phyloP scores from a whole-genome alignment of 1,284 basidiomycete species.

The Gomphus sp. region DNA sequence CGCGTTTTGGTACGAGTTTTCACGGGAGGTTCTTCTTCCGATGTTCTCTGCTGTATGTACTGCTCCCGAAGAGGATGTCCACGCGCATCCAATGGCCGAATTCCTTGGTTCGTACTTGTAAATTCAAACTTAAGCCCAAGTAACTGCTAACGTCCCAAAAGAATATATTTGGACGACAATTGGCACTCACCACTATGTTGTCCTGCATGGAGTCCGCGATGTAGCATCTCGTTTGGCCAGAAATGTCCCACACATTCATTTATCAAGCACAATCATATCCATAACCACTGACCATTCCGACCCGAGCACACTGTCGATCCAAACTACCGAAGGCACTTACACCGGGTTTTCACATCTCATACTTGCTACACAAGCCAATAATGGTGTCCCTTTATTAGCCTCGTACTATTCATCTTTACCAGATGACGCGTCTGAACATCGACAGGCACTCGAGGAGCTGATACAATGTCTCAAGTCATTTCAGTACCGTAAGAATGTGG shows the following conservation, averaged over 20 bases:
- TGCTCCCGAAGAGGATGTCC: constrained; percentile 38
- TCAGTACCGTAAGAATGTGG: constrained; percentile 42
- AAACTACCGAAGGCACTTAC: constrained; percentile 19
- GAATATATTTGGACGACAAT: constrained; percentile 58
- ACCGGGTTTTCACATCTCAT: constrained; percentile 55
- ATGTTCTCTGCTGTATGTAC: constrained; percentile 71
- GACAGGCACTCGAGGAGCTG: constrained; percentile 25
- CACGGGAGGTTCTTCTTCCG: constrained; percentile 44
- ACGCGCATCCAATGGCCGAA: constrained; percentile 49
- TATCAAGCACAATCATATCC: constrained; percentile 38
- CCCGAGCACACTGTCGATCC: constrained; percentile 25
- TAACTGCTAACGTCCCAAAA: constrained; percentile 17
- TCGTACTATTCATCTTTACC: constrained; percentile 30
- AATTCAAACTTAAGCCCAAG: neutral
- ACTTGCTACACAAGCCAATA: constrained; percentile 62
- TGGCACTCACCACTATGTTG: constrained; percentile 52
- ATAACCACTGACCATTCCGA: constrained; percentile 29
- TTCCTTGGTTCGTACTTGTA: constrained; percentile 45
- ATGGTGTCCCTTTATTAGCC: constrained; percentile 39
- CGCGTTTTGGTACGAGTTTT: constrained; percentile 43
- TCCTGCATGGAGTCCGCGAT: constrained; percentile 43
- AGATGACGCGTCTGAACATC: constrained; percentile 16
- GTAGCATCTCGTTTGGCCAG: constrained; percentile 38
- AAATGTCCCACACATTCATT: constrained; percentile 39
- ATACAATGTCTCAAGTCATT: constrained; percentile 36